Evolutionary conservation across 768 basidiomycete species (phyloP).

Genomic region (Imleria badia): DNA sequence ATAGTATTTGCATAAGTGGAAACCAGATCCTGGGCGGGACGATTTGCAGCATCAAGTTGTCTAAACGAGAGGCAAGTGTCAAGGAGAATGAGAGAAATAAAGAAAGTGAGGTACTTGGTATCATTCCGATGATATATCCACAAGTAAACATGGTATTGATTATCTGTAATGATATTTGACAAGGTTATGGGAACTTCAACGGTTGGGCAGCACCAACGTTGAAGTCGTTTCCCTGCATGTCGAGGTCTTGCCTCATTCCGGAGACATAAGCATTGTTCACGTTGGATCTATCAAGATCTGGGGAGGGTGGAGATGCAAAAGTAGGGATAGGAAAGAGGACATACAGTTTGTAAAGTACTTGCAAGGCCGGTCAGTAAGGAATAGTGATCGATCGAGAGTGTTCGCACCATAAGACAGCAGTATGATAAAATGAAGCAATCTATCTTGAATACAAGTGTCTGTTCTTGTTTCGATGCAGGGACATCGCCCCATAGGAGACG

Average conservation of each 20-base stretch:
- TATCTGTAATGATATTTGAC: constrained; percentile 37
- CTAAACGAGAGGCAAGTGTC: constrained; percentile 29
- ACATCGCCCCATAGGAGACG: too few relatives aligned
- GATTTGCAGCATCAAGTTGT: constrained; percentile 66
- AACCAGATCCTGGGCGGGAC: constrained; percentile 66
- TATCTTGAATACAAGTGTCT: constrained; percentile 54
- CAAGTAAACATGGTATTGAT: constrained; percentile 73
- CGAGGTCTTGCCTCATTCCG: constrained; percentile 72
- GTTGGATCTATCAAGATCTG: constrained; percentile 69
- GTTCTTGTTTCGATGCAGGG: constrained; percentile 39
- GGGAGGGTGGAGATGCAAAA: background rate
- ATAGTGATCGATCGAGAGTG: constrained; percentile 6
- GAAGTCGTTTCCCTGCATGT: constrained; percentile 62
- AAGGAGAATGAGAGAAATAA: background rate
- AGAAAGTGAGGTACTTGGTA: constrained; percentile 47
- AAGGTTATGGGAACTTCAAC: background rate
- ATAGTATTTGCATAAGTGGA: constrained; percentile 61
- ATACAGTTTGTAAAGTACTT: constrained; percentile 69
- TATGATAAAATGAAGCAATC: constrained; percentile 72
- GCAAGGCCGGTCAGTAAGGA: background rate
- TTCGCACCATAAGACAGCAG: constrained; percentile 62
- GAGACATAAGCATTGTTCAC: constrained; percentile 76
- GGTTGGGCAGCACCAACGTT: constrained; percentile 40
- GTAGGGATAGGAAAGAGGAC: constrained; percentile 6
- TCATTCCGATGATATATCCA: constrained; percentile 75